phyloP scores from a whole-genome alignment of 768 basidiomycete species.

The Rhodotorula paludigena region DNA sequence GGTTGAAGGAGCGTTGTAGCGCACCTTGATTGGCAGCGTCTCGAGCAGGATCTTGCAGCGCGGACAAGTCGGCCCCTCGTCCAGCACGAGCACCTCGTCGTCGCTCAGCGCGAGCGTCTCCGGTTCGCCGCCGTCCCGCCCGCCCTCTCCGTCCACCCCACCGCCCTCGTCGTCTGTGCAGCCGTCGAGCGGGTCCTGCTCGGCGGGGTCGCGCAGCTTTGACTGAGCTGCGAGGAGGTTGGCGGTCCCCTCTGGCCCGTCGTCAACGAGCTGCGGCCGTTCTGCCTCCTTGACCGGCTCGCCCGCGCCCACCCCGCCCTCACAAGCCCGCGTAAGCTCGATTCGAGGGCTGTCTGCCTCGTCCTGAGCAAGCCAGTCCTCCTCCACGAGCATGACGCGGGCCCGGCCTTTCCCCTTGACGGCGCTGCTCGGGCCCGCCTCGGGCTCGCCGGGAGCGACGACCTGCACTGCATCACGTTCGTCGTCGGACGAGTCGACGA shows the following conservation, averaged over 20 bases:
- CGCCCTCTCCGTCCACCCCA: not conserved
- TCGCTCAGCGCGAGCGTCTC: not conserved
- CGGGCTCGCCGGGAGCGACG: not conserved
- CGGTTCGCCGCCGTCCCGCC: not conserved
- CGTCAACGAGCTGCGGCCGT: not conserved
- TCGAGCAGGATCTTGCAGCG: not conserved
- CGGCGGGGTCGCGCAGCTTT: not conserved
- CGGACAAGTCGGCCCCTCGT: not conserved
- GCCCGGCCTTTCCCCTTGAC: not conserved
- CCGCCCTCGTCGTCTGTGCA: not conserved
- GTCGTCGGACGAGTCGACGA: conserved; percentile 26
- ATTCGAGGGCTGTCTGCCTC: too few relatives aligned
- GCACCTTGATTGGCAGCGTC: not conserved
- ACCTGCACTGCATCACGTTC: not conserved
- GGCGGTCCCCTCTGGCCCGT: not conserved
- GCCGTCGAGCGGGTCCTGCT: conserved; percentile 6
- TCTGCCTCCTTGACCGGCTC: not conserved
- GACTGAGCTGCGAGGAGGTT: not conserved
- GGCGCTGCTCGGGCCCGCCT: not conserved
- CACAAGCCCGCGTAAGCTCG: not conserved
- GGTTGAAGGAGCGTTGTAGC: not conserved
- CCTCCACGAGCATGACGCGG: conserved; percentile 19
- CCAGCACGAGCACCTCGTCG: conserved; percentile 2
- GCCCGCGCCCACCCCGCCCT: not conserved
- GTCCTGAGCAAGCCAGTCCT: conserved; percentile 19